phyloP scores from a whole-genome alignment of 2,329 filamentous ascomycete genomes.

The Diaporthe ampelina region DNA sequence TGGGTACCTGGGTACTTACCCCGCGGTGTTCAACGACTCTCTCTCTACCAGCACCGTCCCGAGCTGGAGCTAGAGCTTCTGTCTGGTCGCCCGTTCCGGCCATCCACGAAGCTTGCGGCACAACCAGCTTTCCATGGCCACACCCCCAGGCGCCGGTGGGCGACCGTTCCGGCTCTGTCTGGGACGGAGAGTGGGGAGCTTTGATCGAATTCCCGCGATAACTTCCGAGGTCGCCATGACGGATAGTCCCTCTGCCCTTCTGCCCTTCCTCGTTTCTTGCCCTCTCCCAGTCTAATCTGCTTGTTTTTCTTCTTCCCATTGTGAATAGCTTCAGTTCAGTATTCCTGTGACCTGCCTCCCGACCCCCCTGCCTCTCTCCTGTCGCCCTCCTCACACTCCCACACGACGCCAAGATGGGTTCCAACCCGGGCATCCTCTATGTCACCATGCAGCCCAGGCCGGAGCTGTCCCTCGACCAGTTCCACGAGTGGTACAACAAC shows the following conservation, averaged over 20 bases:
- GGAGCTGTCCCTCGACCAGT: slow-evolving; percentile 75
- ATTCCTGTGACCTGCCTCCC: neutral
- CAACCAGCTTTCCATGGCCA: neutral
- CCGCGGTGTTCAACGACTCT: slow-evolving; percentile 1
- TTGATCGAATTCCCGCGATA: slow-evolving; percentile 10
- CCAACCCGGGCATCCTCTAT: slow-evolving; percentile 79
- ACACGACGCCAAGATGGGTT: slow-evolving; percentile 30
- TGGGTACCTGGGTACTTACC: slow-evolving; percentile 2
- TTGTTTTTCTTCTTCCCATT: neutral
- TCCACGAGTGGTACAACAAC: slow-evolving; percentile 96
- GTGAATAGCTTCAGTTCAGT: neutral
- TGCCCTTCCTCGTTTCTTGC: neutral
- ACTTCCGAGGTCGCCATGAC: slow-evolving; percentile 26
- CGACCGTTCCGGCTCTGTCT: neutral
- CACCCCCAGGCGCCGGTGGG: neutral
- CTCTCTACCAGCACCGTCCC: neutral
- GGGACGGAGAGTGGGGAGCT: slow-evolving; percentile 24
- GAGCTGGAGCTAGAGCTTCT: neutral
- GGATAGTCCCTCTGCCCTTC: too few species aligned
- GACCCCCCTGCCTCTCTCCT: neutral
- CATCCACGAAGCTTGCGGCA: neutral
- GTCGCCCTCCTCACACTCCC: neutral
- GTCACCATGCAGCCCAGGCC: slow-evolving; percentile 87
- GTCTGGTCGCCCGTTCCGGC: slow-evolving; percentile 6
- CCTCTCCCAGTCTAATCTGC: neutral